phyloP scores from a whole-genome alignment of 2,329 filamentous ascomycete genomes.

The Trichoderma pleuroti region DNA sequence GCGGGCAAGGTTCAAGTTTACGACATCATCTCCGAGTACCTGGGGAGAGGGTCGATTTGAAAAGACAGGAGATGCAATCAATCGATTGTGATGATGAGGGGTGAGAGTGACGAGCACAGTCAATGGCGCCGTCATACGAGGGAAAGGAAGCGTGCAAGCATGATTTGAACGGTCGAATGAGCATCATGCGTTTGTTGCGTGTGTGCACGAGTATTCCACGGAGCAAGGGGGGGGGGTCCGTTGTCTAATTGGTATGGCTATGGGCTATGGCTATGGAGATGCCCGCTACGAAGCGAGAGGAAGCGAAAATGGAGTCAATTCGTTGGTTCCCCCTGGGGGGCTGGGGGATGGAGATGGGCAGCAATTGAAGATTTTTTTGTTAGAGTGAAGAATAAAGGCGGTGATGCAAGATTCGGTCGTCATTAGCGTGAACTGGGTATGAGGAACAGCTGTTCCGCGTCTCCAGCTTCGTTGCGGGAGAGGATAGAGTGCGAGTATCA shows the following conservation, averaged over 20 bases:
- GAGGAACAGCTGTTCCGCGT: not conserved
- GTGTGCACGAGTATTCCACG: not conserved
- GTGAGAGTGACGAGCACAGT: not conserved
- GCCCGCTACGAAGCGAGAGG: not conserved
- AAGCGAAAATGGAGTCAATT: slow-evolving; percentile 12
- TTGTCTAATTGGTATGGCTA: not conserved
- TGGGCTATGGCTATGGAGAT: not conserved
- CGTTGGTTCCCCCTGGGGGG: not conserved
- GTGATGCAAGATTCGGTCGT: not conserved
- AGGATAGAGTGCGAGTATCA: not conserved
- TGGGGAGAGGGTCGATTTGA: not conserved
- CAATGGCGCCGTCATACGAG: slow-evolving; percentile 5
- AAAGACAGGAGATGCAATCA: not conserved
- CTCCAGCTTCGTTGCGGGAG: not conserved
- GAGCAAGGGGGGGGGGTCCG: not conserved
- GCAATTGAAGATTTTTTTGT: not conserved
- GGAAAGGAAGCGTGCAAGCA: not conserved
- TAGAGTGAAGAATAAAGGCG: not conserved
- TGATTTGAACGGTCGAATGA: slow-evolving; percentile 3
- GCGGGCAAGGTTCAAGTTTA: not conserved
- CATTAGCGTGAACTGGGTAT: not conserved
- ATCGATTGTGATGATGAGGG: not conserved
- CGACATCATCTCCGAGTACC: not conserved
- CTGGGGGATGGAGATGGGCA: not conserved
- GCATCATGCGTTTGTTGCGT: slow-evolving; percentile 5